Conservation (phyloP, 2,329 filamentous ascomycete genomes). For the Helicocarpus griseus region DNA sequence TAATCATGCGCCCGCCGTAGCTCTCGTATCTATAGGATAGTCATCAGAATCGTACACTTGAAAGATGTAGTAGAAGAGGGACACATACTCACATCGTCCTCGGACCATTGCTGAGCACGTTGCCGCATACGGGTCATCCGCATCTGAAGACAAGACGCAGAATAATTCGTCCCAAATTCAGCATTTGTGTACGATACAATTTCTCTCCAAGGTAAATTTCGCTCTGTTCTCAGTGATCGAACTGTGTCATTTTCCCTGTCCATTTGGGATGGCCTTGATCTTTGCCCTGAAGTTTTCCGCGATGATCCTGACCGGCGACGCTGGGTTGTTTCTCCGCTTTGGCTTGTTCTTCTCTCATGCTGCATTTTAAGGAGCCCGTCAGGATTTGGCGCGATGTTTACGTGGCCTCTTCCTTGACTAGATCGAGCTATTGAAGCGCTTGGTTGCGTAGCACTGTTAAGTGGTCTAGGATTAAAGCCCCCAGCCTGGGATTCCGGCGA, state of each 20-base stretch:
- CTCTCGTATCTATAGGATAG: conserved; percentile 23
- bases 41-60: conserved; percentile 3
- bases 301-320: conserved; percentile 17
- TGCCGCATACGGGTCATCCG: conserved; percentile 25
- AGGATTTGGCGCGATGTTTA: conserved; percentile 31
- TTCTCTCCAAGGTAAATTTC: conserved; percentile 30
- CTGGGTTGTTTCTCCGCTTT: conserved; percentile 16
- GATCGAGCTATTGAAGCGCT: conserved; percentile 14
- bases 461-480: conserved; percentile 15
- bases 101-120: conserved; percentile 31
- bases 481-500: background rate
- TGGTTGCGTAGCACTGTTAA: conserved; percentile 14
- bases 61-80: conserved; percentile 2
- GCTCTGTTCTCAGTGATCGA: conserved; percentile 32
- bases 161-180: conserved; percentile 28
- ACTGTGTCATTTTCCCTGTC: conserved; percentile 12
- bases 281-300: conserved; percentile 23
- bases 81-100: conserved; percentile 37
- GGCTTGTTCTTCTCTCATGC: conserved; percentile 23
- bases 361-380: conserved; percentile 30
- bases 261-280: conserved; percentile 8
- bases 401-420: conserved; percentile 19
- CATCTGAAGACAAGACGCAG: conserved; percentile 34
- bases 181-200: conserved; percentile 28
- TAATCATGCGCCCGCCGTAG: conserved; percentile 28